A percentile compares a stretch with the other conserved stretches of the same genome.
These are phyloP conservation scores for Suillus paluster DNA, from an alignment of 768 basidiomycete genomes.

Conservation along the genomic window DNA sequence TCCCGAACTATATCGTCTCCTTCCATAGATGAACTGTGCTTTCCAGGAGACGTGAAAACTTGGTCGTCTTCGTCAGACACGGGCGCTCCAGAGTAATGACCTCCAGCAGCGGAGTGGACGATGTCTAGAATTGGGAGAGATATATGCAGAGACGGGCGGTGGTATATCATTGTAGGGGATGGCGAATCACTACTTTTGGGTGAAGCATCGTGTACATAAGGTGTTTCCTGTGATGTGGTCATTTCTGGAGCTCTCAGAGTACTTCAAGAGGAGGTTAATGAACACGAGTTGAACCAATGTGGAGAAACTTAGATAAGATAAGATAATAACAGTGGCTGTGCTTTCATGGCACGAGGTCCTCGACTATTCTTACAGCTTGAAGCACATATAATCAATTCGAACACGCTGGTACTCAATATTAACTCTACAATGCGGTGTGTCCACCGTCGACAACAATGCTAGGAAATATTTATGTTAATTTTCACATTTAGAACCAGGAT, in stretches of 20 bases:
- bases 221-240: conserved; percentile 2
- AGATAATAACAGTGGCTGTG: neutral
- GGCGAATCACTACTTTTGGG: conserved; percentile 6
- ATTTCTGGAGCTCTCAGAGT: neutral
- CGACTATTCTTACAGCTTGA: neutral
- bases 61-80: conserved; percentile 25
- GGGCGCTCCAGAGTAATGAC: conserved; percentile 60
- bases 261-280: no score
- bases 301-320: neutral
- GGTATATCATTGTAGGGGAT: conserved; percentile 50
- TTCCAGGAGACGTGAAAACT: conserved; percentile 8
- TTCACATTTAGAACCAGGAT: neutral
- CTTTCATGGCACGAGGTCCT: no score
- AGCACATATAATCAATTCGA: neutral
- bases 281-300: neutral
- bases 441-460: conserved; percentile 16
- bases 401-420: neutral
- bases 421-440: conserved; percentile 11
- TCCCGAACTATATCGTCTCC: conserved; percentile 46
- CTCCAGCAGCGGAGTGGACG: conserved; percentile 61
- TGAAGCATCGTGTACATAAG: neutral
- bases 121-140: conserved; percentile 54
- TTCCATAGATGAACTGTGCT: conserved; percentile 23
- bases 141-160: conserved; percentile 45
- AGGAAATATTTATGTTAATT: neutral